Evolutionary conservation across 2,329 filamentous ascomycete genomes (phyloP).

Genomic region (Arthrobotrys musiformis): DNA sequence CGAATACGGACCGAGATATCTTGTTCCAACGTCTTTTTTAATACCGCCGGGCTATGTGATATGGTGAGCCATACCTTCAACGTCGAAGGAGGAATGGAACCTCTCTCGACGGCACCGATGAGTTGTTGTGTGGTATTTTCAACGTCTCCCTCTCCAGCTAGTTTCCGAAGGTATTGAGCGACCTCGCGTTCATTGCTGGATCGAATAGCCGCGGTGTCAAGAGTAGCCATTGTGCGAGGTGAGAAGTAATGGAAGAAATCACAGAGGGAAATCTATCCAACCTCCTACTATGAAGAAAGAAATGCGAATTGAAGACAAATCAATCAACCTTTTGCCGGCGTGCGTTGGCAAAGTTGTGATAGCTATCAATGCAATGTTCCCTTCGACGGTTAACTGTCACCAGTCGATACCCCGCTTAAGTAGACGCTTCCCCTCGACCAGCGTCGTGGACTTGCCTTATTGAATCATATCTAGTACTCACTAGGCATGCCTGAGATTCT

Average conservation of each 20-base stretch:
- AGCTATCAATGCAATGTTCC: background rate
- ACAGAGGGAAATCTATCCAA: background rate
- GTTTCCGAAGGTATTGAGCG: slow-evolving; percentile 1
- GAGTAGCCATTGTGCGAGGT: background rate
- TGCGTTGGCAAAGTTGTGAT: background rate
- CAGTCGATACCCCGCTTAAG: background rate
- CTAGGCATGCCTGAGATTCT: slow-evolving; percentile 3
- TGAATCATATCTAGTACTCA: background rate
- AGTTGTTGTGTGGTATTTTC: slow-evolving; percentile 17
- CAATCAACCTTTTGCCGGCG: too few relatives aligned
- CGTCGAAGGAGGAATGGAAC: background rate
- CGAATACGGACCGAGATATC: background rate
- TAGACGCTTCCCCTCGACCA: background rate
- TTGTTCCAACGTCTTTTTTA: slow-evolving; percentile 2
- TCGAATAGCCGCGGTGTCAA: background rate
- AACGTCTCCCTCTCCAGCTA: background rate
- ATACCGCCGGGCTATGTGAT: background rate
- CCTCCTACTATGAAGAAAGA: background rate
- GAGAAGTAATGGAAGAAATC: background rate
- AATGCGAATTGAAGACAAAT: too few relatives aligned
- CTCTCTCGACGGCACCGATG: background rate
- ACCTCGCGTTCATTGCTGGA: background rate
- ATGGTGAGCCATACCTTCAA: slow-evolving; percentile 18
- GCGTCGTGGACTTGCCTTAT: background rate
- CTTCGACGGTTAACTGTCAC: background rate